These are phyloP conservation scores for Brettanomyces sp. DNA, from an alignment of 805 yeast species.

Conservation along the genomic window DNA sequence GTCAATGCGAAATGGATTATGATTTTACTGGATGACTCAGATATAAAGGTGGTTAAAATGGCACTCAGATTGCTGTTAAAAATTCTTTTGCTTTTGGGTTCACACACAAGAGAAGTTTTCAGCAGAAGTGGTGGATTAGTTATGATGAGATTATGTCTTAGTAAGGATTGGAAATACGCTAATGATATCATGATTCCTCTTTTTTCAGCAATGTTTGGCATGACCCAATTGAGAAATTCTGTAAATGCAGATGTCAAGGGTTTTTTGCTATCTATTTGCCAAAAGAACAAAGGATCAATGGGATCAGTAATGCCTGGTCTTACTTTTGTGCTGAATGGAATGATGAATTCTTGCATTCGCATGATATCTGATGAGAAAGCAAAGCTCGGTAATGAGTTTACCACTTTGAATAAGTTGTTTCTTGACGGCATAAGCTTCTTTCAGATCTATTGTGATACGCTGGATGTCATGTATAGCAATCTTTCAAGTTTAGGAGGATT, in stretches of 20 bases:
- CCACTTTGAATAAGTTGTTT: neutral
- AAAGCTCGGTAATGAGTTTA: no score
- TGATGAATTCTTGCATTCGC: neutral
- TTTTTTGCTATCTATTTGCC: no score
- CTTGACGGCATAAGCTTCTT: slow-evolving; percentile 3
- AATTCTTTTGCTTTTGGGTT: slow-evolving; percentile 37
- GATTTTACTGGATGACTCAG: slow-evolving; percentile 36
- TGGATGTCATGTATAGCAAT: neutral
- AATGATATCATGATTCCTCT: slow-evolving; percentile 33
- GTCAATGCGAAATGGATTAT: slow-evolving; percentile 61
- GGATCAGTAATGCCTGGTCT: neutral
- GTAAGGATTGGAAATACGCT: slow-evolving; percentile 37
- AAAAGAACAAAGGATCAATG: no score
- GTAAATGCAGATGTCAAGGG: no score
- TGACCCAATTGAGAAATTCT: slow-evolving; percentile 4
- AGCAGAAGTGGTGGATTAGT: slow-evolving; percentile 42
- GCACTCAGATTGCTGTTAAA: slow-evolving; percentile 39
- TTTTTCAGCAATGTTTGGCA: slow-evolving; percentile 39
- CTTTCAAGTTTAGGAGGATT: neutral
- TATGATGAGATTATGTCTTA: slow-evolving; percentile 35
- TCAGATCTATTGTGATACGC: slow-evolving; percentile 3
- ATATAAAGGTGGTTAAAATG: slow-evolving; percentile 28
- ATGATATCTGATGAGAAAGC: neutral
- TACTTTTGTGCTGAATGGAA: neutral
- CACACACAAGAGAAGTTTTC: slow-evolving; percentile 39